Evolutionary conservation across 1,284 basidiomycete species (phyloP), one percentile per base, ranked within the genome.

Genomic region (Volvariella surrecta): DNA sequence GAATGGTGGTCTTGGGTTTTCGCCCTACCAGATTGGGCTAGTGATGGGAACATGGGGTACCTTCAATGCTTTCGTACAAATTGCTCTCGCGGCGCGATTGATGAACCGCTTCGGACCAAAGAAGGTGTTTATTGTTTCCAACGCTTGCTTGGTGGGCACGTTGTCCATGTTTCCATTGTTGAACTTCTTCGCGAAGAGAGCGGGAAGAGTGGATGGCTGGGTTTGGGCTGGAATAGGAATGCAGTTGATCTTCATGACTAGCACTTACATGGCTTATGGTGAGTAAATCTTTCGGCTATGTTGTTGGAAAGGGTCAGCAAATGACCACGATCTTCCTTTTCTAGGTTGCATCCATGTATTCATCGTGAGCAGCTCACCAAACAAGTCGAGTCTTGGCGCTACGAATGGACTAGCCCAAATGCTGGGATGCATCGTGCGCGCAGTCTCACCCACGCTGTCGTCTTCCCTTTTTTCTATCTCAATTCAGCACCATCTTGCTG

Each of bases 361-460:
- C 10, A 49, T 65, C 4, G 55, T 70, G 13, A 59, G 61, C 37
- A 52, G 57, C 21, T 57, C 63, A 0, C 61, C 67, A 0, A 58
- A 53, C 8, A 58, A 53, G 10, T 54, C 59, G 1, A 48, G 59
- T 9, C 52, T 78, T 22, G 74, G 74, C 1, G 62, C 73, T 9
- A 67, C 70, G 13, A 76, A 75, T 50, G 75, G 75, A 10, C 58
- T 78, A 9, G 74, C 70, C 0, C 77, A 80, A 52, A 73, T 70
- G 43, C 53, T 68, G 2, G 68, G 68, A 2, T 74, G 68, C 2
- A 60, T 66, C 11, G 64, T 71, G 45, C 60, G 76, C 22, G 70
- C 74, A 37, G 54, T 78, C 32, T 71, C 73, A 2, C 76, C 76
- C 0, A 58, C 60, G 1, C 47, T 59, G 24, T 59, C 65, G 0